phyloP scores from a whole-genome alignment of 176 grass and related monocot genomes.

The Typha latifolia region DNA sequence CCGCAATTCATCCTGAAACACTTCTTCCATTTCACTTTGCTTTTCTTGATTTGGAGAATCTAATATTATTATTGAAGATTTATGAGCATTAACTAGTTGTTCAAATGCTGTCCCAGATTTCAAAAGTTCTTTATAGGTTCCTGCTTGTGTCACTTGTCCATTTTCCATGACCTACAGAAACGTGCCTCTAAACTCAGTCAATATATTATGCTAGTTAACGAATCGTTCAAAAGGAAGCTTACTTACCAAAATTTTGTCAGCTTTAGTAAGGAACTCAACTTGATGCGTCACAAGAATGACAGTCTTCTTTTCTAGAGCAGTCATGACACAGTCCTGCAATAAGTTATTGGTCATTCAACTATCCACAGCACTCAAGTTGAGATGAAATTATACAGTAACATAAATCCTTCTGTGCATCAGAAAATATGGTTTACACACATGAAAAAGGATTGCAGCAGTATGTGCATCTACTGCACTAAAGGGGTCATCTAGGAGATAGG shows the following conservation, averaged over 20 bases:
- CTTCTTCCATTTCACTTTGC: not conserved
- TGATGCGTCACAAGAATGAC: conserved; percentile 87
- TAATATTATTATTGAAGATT: conserved; percentile 30
- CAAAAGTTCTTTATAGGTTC: conserved; percentile 46
- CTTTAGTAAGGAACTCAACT: conserved; percentile 80
- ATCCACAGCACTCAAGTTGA: not conserved
- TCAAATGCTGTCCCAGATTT: conserved; percentile 51
- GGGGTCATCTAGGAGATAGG: conserved; percentile 70
- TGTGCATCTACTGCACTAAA: conserved; percentile 81
- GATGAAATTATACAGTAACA: not conserved
- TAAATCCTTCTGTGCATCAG: not conserved
- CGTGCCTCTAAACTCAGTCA: not conserved
- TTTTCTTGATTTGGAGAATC: conserved; percentile 18
- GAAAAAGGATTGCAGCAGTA: conserved; percentile 56
- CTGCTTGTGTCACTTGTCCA: conserved; percentile 63
- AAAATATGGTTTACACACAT: conserved; percentile 30
- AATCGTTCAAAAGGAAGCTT: not conserved
- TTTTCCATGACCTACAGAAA: conserved; percentile 60
- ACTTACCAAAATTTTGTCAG: conserved; percentile 68
- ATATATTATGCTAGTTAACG: not conserved
- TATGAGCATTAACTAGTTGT: conserved; percentile 59
- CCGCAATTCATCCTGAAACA: conserved; percentile 10
- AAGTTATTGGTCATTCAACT: not conserved
- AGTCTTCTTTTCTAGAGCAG: conserved; percentile 49
- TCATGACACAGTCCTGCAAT: conserved; percentile 67